These are phyloP conservation scores for Rosa lucieae DNA, from an alignment of 306 rosid species.

Conservation along the genomic window DNA sequence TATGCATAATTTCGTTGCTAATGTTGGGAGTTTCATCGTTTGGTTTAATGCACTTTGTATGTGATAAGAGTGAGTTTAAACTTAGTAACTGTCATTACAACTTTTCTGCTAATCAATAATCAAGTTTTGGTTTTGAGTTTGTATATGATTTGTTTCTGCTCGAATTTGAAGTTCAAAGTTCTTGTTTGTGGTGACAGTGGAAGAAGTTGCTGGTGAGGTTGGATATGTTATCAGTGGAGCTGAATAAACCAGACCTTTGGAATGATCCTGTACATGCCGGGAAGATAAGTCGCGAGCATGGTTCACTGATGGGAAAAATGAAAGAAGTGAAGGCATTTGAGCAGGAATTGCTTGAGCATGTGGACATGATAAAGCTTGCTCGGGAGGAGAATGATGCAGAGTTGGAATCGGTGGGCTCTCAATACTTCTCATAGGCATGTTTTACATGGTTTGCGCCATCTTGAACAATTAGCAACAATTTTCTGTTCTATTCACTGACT, in stretches of 20 bases:
- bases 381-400: slow-evolving; percentile 73
- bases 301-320: slow-evolving; percentile 77
- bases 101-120: no score
- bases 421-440: slow-evolving; percentile 81
- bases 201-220: slow-evolving; percentile 68
- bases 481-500: slow-evolving; percentile 6
- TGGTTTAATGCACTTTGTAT: neutral
- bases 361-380: slow-evolving; percentile 91
- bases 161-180: neutral
- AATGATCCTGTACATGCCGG: slow-evolving; percentile 75
- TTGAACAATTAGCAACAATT: neutral
- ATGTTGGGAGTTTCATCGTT: neutral
- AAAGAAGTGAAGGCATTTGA: slow-evolving; percentile 80
- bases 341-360: slow-evolving; percentile 76
- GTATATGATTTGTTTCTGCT: slow-evolving; percentile 12
- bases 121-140: neutral
- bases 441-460: slow-evolving; percentile 21
- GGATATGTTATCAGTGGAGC: slow-evolving; percentile 58
- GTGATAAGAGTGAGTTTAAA: neutral
- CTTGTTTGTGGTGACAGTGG: slow-evolving; percentile 62
- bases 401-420: slow-evolving; percentile 92
- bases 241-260: slow-evolving; percentile 76
- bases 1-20: neutral
- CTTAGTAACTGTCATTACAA: neutral
- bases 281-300: slow-evolving; percentile 84